Conservation (phyloP, 1,139 yeast genomes). For the Saccharomyces hybrid region DNA sequence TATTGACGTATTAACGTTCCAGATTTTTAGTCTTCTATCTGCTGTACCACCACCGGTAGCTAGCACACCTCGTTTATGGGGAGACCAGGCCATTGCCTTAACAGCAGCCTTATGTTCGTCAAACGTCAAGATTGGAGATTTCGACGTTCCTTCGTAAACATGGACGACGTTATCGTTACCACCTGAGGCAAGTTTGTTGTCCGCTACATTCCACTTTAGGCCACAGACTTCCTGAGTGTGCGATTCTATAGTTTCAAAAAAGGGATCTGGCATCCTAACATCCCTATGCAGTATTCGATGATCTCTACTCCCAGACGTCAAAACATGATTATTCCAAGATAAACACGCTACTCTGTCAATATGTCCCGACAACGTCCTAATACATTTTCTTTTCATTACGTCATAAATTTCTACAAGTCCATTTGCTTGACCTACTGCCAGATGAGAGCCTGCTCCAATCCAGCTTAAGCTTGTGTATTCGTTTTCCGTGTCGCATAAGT, state of each 20-base stretch:
- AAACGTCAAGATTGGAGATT: slow-evolving; percentile 65
- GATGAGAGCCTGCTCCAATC: slow-evolving; percentile 91
- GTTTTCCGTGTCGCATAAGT: slow-evolving; percentile 47
- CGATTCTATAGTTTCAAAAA: slow-evolving; percentile 56
- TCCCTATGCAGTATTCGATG: slow-evolving; percentile 80
- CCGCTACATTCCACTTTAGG: slow-evolving; percentile 84
- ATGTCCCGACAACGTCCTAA: slow-evolving; percentile 92
- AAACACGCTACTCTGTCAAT: slow-evolving; percentile 74
- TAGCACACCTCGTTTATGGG: slow-evolving; percentile 86
- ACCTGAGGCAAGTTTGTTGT: slow-evolving; percentile 82
- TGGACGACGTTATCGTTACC: slow-evolving; percentile 84
- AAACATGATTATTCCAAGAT: slow-evolving; percentile 89
- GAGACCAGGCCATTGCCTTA: slow-evolving; percentile 96
- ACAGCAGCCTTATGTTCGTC: slow-evolving; percentile 91
- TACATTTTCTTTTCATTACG: slow-evolving; percentile 73
- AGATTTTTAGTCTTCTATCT: slow-evolving; percentile 79
- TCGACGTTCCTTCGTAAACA: slow-evolving; percentile 79
- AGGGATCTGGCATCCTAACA: slow-evolving; percentile 82
- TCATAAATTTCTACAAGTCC: slow-evolving; percentile 96
- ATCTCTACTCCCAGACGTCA: slow-evolving; percentile 86
- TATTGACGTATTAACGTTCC: slow-evolving; percentile 83
- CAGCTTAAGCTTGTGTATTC: slow-evolving; percentile 66
- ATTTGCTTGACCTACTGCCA: slow-evolving; percentile 83
- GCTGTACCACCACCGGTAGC: slow-evolving; percentile 99
- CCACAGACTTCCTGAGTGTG: slow-evolving; percentile 98